Evolutionary conservation across 2,329 filamentous ascomycete genomes (phyloP), one percentile per base, ranked within the genome.

Genomic region (Onygenales sp.): DNA sequence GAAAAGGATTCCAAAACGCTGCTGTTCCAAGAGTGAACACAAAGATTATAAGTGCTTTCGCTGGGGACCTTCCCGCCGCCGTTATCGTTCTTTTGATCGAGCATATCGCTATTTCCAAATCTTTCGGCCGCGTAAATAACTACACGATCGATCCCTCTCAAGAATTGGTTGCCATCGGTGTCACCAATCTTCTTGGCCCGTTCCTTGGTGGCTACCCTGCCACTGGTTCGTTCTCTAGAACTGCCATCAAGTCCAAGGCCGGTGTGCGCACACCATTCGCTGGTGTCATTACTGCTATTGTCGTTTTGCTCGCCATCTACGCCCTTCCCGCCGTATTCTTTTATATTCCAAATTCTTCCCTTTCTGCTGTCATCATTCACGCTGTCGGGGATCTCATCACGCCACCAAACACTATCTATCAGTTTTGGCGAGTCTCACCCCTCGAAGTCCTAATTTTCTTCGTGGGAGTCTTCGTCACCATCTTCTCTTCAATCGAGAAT

Each of bases 51-150:
- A 77, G 74, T 2, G 72, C 81, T 0, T 89, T 95, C 63, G 77
- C 80, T 1, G 75, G 77, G 43, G 79, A 96, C 58, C 75, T 97
- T 3, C 93, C 93, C 0, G 87, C 87, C 6, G 85, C 87, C 0
- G 84, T 96, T 51, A 95, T 97, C 59, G 91, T 98, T n/a, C 78
- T 97, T 54, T 78, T 97, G 37, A 94, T 97, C 56, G 93, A 97
- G 70, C 92, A 97, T 67, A 95, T 97, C 62, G 90, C 92, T 47
- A 96, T 97, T 58, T 89, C 91, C 14, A 98, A 97, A 69, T 96
- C 92, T 0, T 97, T 98, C 61, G 93, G 93, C 8, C 82, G 92
- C 55, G 82, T 96, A 62, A 97, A 96, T 75, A 95, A 95, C 73
- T 98, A 98, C 71, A 85, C 83, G 13, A 96, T 98, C 66, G 85